Percentiles rank a stretch among this genome's conserved stretches.
phyloP scores from a whole-genome alignment of 768 basidiomycete genomes.

The Guyanaporus albipodus region DNA sequence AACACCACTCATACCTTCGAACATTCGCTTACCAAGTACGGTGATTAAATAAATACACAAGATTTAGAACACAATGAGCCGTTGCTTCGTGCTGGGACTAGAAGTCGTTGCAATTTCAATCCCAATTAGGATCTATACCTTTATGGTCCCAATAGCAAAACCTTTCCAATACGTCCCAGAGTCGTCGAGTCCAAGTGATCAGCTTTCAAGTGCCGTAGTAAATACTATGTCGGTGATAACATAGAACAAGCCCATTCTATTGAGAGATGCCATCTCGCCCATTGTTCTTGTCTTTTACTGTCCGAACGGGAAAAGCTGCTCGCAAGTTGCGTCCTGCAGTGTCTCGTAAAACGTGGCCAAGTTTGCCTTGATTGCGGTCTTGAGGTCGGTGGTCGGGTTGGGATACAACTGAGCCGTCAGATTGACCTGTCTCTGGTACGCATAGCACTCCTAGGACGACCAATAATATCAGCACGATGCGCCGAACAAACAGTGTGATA shows the following conservation, averaged over 20 bases:
- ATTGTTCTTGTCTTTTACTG: background rate
- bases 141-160: too few species aligned
- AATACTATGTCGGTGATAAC: too few species aligned
- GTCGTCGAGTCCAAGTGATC: too few species aligned
- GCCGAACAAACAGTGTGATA: too few species aligned
- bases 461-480: background rate
- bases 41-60: background rate
- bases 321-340: conserved; percentile 9
- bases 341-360: conserved; percentile 14
- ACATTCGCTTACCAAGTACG: background rate
- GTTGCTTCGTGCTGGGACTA: too few species aligned
- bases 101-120: too few species aligned
- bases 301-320: conserved; percentile 17
- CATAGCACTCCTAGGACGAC: background rate
- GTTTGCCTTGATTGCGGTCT: conserved; percentile 21
- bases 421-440: conserved; percentile 10
- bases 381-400: conserved; percentile 17
- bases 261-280: background rate
- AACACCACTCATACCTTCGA: conserved; percentile 10
- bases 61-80: too few species aligned
- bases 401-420: conserved; percentile 21
- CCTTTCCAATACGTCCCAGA: too few species aligned
- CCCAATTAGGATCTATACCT: too few species aligned
- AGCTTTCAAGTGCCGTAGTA: too few species aligned
- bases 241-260: too few species aligned